Base-by-base conservation (phyloP, 306 rosid genomes). In the Dalbergia oliveri region DNA sequence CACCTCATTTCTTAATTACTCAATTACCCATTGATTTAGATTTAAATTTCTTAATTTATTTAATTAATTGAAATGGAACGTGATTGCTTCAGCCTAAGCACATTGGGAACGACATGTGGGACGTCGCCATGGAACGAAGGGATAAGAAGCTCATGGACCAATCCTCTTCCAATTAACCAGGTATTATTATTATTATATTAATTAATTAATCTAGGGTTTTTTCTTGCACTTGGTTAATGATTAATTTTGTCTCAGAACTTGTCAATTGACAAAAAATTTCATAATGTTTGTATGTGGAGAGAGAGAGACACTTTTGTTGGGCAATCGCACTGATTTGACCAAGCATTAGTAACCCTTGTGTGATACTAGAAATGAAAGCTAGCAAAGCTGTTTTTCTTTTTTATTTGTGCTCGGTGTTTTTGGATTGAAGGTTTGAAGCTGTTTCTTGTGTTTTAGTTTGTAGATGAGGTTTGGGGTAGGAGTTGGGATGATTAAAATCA, bases 91-190 rank as follows among this genome's bases (percentile, higher is more conserved):
- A 93, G 97, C 97, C 99, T 69, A 96, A 93, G 91, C 99, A 96
- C 84, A 71, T 93, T 66, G 94, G 99, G 0, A 90, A 84, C 81
- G 98, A 96, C 75, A 35, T 91, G 92, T 96, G 99, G 98, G 99
- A 96, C 45, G 97, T 91, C 2, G 98, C 99, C 45, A 96, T 91
- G 98, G 99, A 96, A 66, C 87, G 97, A 23, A 87, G 98, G 90
- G 99, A 96, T 84, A 91, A 96, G 89, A 93, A 90, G 84, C 91
- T 96, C 70, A 8, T 84, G 19, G 96, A 91, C 37, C 89, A 87
- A 54, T 18, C 90, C 4, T 65, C 18, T 79, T 56, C 83, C 56
- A 78, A 78, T 73, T 89, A 59, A 68, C 41, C n/a, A 44, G 59
- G 69, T 61, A 34, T 0, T 44, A 8, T 10, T 8, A 16, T n/a